phyloP scores from a whole-genome alignment of 495 filamentous ascomycete species.

The Immersiella caudata region DNA sequence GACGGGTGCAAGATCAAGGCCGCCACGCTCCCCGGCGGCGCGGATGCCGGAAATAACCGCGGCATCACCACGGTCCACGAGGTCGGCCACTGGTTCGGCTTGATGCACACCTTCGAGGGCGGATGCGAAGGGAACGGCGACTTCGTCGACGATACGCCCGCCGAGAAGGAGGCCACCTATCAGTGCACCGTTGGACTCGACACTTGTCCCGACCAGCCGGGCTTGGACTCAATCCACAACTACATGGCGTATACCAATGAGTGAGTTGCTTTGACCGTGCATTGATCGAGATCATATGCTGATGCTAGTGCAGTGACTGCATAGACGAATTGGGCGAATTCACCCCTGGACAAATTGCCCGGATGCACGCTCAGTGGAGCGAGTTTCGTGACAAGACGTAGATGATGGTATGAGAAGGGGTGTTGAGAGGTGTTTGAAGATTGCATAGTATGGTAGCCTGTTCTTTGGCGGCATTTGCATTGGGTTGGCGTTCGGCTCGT shows the following conservation, averaged over 20 bases:
- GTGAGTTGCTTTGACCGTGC: background rate
- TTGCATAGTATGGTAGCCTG: background rate
- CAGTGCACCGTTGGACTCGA: background rate
- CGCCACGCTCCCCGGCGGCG: conserved; percentile 25
- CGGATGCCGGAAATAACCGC: conserved; percentile 31
- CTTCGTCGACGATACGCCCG: background rate
- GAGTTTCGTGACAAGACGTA: background rate
- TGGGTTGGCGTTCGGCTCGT: conserved; percentile 12
- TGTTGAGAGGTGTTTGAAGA: background rate
- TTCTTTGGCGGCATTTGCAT: background rate
- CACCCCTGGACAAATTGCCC: background rate
- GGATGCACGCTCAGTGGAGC: background rate
- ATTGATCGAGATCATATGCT: too few relatives aligned
- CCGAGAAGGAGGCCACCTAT: background rate
- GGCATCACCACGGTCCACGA: conserved; percentile 58
- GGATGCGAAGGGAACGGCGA: conserved; percentile 11
- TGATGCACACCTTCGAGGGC: conserved; percentile 58
- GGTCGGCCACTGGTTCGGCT: conserved; percentile 58
- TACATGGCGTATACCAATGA: conserved; percentile 3
- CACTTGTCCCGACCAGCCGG: background rate
- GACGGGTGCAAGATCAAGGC: conserved; percentile 4
- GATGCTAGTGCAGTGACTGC: background rate
- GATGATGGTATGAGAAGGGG: background rate
- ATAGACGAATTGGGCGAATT: background rate
- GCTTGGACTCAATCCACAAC: background rate